Evolutionary conservation across 192 early-diverging fungal species (phyloP).

Genomic region (Coemansia sp.): DNA sequence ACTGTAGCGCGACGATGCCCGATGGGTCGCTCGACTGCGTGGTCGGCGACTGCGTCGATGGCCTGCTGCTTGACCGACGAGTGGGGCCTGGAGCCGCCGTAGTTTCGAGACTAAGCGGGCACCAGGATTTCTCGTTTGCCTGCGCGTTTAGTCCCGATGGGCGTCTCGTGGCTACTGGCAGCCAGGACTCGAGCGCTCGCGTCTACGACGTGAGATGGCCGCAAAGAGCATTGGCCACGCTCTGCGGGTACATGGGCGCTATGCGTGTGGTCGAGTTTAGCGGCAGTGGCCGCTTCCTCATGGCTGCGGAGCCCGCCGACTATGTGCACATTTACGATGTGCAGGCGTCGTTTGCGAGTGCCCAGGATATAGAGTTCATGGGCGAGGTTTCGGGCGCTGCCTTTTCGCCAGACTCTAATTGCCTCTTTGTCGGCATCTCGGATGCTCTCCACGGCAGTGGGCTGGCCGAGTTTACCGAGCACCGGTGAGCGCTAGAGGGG

Average conservation of each 20-base stretch:
- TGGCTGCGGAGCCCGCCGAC: slow-evolving; percentile 54
- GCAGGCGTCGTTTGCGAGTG: background rate
- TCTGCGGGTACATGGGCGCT: slow-evolving; percentile 47
- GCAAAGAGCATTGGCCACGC: slow-evolving; percentile 16
- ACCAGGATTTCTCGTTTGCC: slow-evolving; percentile 47
- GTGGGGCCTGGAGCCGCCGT: background rate
- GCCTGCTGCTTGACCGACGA: slow-evolving; percentile 36
- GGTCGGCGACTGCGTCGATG: slow-evolving; percentile 43
- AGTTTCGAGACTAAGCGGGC: slow-evolving; percentile 31
- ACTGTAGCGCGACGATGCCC: slow-evolving; percentile 35
- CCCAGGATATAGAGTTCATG: slow-evolving; percentile 53
- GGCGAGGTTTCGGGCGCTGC: slow-evolving; percentile 50
- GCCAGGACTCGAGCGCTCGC: slow-evolving; percentile 52
- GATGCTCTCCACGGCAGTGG: slow-evolving; percentile 41
- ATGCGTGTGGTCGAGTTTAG: slow-evolving; percentile 50
- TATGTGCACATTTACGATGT: slow-evolving; percentile 52
- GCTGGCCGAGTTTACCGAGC: slow-evolving; percentile 32
- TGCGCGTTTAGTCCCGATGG: slow-evolving; percentile 50
- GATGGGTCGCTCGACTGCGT: slow-evolving; percentile 37
- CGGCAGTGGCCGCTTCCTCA: slow-evolving; percentile 36
- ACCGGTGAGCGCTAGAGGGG: background rate
- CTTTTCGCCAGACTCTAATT: slow-evolving; percentile 51
- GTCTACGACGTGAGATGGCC: slow-evolving; percentile 54
- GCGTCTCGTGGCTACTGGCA: slow-evolving; percentile 49
- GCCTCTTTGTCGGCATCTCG: slow-evolving; percentile 43